Evolutionary conservation across 2,329 filamentous ascomycete species (phyloP).

Genomic region (Neonectria faginata): DNA sequence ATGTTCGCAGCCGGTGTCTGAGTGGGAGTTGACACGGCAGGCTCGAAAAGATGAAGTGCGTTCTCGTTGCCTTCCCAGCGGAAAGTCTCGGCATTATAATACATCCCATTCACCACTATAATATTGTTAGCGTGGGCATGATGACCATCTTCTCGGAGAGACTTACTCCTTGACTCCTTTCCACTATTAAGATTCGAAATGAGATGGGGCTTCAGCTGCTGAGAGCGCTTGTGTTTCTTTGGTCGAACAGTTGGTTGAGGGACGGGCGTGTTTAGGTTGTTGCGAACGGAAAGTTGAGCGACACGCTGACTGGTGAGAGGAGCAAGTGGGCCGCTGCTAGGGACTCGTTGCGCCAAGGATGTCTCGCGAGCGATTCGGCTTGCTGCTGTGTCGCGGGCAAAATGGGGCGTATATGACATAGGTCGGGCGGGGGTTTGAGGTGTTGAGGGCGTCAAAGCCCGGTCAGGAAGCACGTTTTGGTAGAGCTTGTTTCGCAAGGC

Average conservation of each 20-base stretch:
- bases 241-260: constrained; percentile 59
- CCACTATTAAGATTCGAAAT: constrained; percentile 84
- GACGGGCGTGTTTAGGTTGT: constrained; percentile 57
- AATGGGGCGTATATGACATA: constrained; percentile 61
- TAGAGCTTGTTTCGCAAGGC: constrained; percentile 67
- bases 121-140: constrained; percentile 46
- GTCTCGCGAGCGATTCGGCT: constrained; percentile 75
- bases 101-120: constrained; percentile 91
- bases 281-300: constrained; percentile 63
- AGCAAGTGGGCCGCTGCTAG: constrained; percentile 64
- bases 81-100: constrained; percentile 87
- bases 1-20: constrained; percentile 56
- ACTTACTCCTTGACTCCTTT: constrained; percentile 83
- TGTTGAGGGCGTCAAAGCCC: constrained; percentile 63
- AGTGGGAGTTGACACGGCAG: constrained; percentile 66
- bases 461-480: constrained; percentile 66
- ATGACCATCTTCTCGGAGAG: not conserved
- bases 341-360: constrained; percentile 68
- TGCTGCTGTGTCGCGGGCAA: constrained; percentile 73
- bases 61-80: constrained; percentile 98
- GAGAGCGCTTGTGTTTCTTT: constrained; percentile 69
- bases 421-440: constrained; percentile 68
- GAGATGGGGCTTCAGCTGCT: constrained; percentile 83
- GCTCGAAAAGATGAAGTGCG: constrained; percentile 81
- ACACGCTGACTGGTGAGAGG: constrained; percentile 68